Percentiles rank a stretch among this genome's conserved stretches.
These are phyloP conservation scores for Suillus americanus DNA, from an alignment of 768 basidiomycete genomes.

Conservation along the genomic window DNA sequence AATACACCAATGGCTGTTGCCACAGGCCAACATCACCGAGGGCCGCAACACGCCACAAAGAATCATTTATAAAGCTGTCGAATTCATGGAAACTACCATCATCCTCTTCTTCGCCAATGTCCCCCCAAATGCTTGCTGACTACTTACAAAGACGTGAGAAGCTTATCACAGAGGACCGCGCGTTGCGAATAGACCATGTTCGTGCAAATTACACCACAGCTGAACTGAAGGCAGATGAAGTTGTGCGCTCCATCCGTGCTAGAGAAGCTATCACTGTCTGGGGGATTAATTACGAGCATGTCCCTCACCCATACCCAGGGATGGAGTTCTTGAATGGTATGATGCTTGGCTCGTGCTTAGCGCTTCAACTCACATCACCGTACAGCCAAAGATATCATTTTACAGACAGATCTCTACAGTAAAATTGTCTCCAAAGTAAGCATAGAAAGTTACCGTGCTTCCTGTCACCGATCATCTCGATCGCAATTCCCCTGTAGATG, in stretches of 20 bases:
- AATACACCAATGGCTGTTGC: not conserved
- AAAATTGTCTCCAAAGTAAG: constrained; percentile 37
- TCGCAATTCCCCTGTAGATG: constrained; percentile 31
- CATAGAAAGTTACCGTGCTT: not conserved
- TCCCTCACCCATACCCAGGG: constrained; percentile 68
- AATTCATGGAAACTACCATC: not conserved
- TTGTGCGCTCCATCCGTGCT: constrained; percentile 52
- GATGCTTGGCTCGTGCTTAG: not conserved
- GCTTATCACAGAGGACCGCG: constrained; percentile 43
- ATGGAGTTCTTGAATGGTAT: constrained; percentile 75
- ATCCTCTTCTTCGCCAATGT: not conserved
- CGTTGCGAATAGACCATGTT: constrained; percentile 45
- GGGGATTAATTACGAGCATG: constrained; percentile 46
- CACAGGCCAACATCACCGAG: not conserved
- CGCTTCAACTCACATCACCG: not conserved
- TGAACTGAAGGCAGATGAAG: constrained; percentile 53
- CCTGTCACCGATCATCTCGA: not conserved
- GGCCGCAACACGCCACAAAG: not conserved
- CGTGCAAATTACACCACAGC: constrained; percentile 30
- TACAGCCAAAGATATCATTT: constrained; percentile 33
- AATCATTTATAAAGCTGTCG: not conserved
- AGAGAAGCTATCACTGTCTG: constrained; percentile 57
- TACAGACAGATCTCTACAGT: constrained; percentile 38
- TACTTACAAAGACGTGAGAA: constrained; percentile 20
- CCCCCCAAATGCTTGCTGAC: not conserved